Percentiles rank a stretch among this genome's conserved stretches.
Conservation (phyloP, 2,329 filamentous ascomycete species). For the Talaromyces amestolkiae region DNA sequence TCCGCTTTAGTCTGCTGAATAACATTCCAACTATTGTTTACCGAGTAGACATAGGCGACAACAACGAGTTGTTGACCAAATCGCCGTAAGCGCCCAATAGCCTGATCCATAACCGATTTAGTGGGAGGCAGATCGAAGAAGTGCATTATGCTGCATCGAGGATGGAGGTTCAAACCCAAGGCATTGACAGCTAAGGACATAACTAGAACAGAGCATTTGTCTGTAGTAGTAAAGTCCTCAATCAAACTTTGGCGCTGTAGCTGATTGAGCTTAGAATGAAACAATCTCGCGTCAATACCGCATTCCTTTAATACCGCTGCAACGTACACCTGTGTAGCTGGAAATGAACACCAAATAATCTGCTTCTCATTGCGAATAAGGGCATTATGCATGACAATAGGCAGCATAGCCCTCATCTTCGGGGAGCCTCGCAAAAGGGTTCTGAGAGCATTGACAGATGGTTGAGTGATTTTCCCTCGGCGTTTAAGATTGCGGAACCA, state of each 20-base stretch:
- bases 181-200: constrained; percentile 4
- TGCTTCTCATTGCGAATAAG: constrained; percentile 2
- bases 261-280: background rate
- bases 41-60: constrained; percentile 2
- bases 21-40: constrained; percentile 2
- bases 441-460: background rate
- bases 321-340: background rate
- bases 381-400: background rate
- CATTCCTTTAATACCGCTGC: constrained; percentile 4
- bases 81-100: background rate
- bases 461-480: too few species aligned
- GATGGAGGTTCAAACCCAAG: background rate
- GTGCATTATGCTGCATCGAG: background rate
- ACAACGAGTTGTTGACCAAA: background rate
- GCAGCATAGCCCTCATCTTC: constrained; percentile 12
- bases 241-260: background rate
- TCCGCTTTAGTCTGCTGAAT: background rate
- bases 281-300: background rate
- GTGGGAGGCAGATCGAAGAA: background rate
- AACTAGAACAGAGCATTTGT: background rate
- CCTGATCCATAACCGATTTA: background rate
- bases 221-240: background rate
- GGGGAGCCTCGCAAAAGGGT: constrained; percentile 4
- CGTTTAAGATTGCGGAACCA: too few species aligned
- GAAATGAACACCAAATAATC: constrained; percentile 10